phyloP scores from a whole-genome alignment of 1,284 basidiomycete species.

The Xerocomus minutiporus region DNA sequence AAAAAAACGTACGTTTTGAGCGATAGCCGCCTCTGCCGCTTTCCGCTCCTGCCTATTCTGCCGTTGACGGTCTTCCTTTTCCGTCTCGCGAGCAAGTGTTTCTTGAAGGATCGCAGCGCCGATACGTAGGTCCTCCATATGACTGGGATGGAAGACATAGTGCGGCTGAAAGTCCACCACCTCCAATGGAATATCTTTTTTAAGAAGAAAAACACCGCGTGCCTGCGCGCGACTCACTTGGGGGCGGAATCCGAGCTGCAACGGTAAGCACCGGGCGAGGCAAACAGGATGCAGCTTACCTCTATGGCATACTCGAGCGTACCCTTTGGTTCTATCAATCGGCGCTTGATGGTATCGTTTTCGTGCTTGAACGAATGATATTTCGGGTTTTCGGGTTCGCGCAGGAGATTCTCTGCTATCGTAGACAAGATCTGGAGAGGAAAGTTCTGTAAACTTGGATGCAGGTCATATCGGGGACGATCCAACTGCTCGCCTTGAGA shows the following conservation, averaged over 20 bases:
- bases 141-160: slow-evolving; percentile 56
- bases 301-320: slow-evolving; percentile 73
- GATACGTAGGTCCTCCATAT: slow-evolving; percentile 52
- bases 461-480: neutral
- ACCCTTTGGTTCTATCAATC: slow-evolving; percentile 60
- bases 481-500: slow-evolving; percentile 48
- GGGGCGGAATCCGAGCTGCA: slow-evolving; percentile 65
- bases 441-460: neutral
- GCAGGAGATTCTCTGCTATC: slow-evolving; percentile 68
- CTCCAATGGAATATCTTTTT: slow-evolving; percentile 14
- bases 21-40: slow-evolving; percentile 47
- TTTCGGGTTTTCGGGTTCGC: slow-evolving; percentile 65
- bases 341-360: slow-evolving; percentile 60
- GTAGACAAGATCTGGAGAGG: slow-evolving; percentile 55
- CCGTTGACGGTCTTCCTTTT: slow-evolving; percentile 49
- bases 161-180: slow-evolving; percentile 55
- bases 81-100: slow-evolving; percentile 47
- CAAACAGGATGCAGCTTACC: slow-evolving; percentile 37
- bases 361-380: slow-evolving; percentile 71
- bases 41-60: slow-evolving; percentile 51
- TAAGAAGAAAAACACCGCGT: neutral
- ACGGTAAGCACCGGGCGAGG: too few species aligned
- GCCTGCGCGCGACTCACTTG: slow-evolving; percentile 37
- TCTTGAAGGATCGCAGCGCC: slow-evolving; percentile 64
- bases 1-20: slow-evolving; percentile 44